Base-by-base conservation (phyloP, 2,329 filamentous ascomycete genomes). In the Phoma herbarum region DNA sequence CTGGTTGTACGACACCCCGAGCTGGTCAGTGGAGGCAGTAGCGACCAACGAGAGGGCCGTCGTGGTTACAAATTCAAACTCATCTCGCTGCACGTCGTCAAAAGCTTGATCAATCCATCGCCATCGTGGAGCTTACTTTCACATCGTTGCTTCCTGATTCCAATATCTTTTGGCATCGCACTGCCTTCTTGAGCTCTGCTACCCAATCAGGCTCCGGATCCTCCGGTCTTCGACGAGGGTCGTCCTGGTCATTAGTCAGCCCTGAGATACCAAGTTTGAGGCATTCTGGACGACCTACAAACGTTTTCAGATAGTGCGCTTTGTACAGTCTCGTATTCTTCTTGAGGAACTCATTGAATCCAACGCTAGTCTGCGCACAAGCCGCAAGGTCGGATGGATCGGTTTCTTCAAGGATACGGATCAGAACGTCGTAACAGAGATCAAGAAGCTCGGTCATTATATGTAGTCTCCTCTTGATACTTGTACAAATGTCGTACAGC, bases 321-420 rank as follows among this genome's bases (percentile, higher is more conserved):
- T 85, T 87, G 73, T 83, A 88, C 12, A 93, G 77, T 9, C 84
- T 77, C 16, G 75, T 72, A 70, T 92, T 90, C 42, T 79, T 81
- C 47, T 77, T 80, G 51, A 90, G 80, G 61, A 86, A 85, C 31
- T 78, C 73, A 58, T 84, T 76, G 45, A 93, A 77, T 3, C 59
- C 69, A 42, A 55, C 62, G 1, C 69, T 75, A 3, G 73, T 71
- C 39, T 64, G 63, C 5, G 73, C 68, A 58, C 73, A 74, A 29
- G 69, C 57, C 4, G 68, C 73, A 14, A 77, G 57, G 51, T 77
- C 74, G 23, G 63, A 63, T 3, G 74, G 69, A 4, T 75, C 61
- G 22, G 76, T 54, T 35, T 74, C 72, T 35, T 74, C 70, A 18
- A 77, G 57, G 12, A 77, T 75, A 12, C 67, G 67, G 14, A 76